Evolutionary conservation across 768 basidiomycete genomes (phyloP).

Genomic region (Podaxis pistillaris): DNA sequence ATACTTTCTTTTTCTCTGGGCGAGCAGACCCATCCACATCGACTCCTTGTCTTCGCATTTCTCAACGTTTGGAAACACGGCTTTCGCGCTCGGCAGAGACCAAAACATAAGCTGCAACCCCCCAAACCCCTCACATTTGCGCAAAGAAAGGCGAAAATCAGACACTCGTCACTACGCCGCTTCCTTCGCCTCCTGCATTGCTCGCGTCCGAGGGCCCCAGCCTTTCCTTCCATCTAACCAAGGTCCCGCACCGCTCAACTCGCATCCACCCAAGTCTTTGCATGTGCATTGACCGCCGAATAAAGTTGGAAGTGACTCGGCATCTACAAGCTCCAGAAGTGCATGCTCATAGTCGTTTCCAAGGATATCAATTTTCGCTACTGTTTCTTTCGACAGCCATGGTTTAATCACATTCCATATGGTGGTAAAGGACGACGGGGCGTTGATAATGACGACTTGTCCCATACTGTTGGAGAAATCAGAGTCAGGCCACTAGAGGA

Average conservation of each 20-base stretch:
- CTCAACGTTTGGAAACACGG: no score
- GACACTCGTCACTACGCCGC: no score
- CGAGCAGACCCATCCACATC: background rate
- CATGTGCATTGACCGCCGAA: conserved; percentile 73
- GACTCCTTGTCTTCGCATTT: background rate
- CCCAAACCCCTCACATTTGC: background rate
- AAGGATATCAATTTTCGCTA: conserved; percentile 63
- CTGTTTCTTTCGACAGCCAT: conserved; percentile 74
- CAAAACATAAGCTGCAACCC: background rate
- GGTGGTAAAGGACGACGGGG: conserved; percentile 67
- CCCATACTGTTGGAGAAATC: conserved; percentile 53
- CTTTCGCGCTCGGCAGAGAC: background rate
- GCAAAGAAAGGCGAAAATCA: no score
- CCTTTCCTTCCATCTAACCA: conserved; percentile 63
- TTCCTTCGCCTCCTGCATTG: background rate
- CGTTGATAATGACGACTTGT: conserved; percentile 68
- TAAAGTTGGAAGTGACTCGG: conserved; percentile 56
- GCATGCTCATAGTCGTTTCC: conserved; percentile 57
- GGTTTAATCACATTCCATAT: conserved; percentile 71
- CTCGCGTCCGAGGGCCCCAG: conserved; percentile 40
- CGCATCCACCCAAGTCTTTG: conserved; percentile 52
- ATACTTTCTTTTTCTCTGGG: background rate
- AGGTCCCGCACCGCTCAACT: conserved; percentile 62
- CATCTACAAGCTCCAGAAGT: conserved; percentile 59
- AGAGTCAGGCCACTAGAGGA: conserved; percentile 7